Base-by-base conservation (phyloP, 306 rosid species). In the Lathyrus sativus region DNA sequence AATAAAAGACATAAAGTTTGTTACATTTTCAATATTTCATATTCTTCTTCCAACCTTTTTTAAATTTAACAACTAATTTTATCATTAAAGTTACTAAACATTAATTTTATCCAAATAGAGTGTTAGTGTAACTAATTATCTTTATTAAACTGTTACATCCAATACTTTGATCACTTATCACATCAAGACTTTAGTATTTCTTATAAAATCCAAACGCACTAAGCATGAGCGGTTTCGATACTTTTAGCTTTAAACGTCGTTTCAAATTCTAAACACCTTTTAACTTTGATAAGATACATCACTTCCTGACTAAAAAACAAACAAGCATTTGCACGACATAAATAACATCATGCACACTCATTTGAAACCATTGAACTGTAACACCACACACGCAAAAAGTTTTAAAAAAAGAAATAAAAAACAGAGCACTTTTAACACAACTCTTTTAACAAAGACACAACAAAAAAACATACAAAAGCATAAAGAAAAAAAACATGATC, bases 311-410 rank as follows among this genome's bases (percentile, higher is more conserved):
- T 41, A 53, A 35, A 19, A 29, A 67, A 70, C 38, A 73, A 65
- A 65, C 81, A 70, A 51, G 50, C 74, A 65, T 65, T 50, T 42
- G 33, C 15, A 13, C 48, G 49, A 53, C 72, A 78, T 53, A 72
- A 75, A 65, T 76, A 64, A 80, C 82, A 75, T 54, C n/a, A 37
- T 66, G 59, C 74, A 62, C 76, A 69, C 79, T 55, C 70, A 70
- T 50, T 48, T 37, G 11, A 38, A 48, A 39, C 31, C n/a, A 67
- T 75, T 55, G 35, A 75, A 68, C 72, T 80, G 9, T 15, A 84
- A 85, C 79, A 80, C 33, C 83, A 24, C 2, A 26, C 29, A 26
- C 29, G 81, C 80, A 71, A 69, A 75, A 39, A 17, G 31, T 43
- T 44, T n/a, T n/a, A n/a, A n/a, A 43, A 70, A 39, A 13, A 44